A percentile compares a stretch with the other conserved stretches of the same genome.
Evolutionary conservation across 2,329 filamentous ascomycete species (phyloP).

Genomic region (Trichocomaceae sp.): DNA sequence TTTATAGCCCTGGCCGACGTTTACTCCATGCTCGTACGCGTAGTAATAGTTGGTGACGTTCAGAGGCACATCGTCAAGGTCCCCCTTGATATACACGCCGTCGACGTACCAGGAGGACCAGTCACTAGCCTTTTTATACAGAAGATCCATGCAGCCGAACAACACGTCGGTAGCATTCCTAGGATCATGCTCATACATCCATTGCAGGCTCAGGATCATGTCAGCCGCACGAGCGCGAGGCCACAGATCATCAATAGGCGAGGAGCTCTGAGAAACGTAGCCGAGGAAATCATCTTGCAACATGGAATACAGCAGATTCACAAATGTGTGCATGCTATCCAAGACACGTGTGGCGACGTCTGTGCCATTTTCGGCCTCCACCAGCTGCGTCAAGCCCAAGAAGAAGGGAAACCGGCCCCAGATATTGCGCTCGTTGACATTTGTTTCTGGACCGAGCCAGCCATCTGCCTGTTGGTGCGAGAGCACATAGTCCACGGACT

Average conservation of each 20-base stretch:
- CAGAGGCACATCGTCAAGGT: conserved; percentile 27
- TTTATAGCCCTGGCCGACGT: conserved; percentile 44
- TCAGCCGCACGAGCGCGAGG: conserved; percentile 37
- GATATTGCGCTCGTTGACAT: conserved; percentile 39
- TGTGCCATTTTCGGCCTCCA: conserved; percentile 43
- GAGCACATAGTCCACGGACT: conserved; percentile 44
- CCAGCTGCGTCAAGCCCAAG: conserved; percentile 43
- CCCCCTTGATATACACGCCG: conserved; percentile 31
- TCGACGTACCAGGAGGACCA: conserved; percentile 39
- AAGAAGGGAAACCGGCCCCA: conserved; percentile 50
- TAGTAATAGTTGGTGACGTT: conserved; percentile 29
- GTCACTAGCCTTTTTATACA: conserved; percentile 35
- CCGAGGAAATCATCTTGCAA: conserved; percentile 49
- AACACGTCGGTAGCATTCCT: conserved; percentile 29
- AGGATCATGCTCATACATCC: conserved; percentile 44
- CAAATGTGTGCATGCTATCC: conserved; percentile 45
- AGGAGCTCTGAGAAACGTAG: conserved; percentile 40
- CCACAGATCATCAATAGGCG: conserved; percentile 40
- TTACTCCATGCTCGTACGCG: conserved; percentile 44
- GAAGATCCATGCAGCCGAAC: conserved; percentile 39
- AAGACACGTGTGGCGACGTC: conserved; percentile 41
- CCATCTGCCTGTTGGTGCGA: conserved; percentile 47
- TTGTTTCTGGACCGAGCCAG: conserved; percentile 52
- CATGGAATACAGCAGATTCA: conserved; percentile 49
- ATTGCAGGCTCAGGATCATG: conserved; percentile 43